Base-by-base conservation (phyloP, 805 yeast genomes). In the Myxozyma neotropica region DNA sequence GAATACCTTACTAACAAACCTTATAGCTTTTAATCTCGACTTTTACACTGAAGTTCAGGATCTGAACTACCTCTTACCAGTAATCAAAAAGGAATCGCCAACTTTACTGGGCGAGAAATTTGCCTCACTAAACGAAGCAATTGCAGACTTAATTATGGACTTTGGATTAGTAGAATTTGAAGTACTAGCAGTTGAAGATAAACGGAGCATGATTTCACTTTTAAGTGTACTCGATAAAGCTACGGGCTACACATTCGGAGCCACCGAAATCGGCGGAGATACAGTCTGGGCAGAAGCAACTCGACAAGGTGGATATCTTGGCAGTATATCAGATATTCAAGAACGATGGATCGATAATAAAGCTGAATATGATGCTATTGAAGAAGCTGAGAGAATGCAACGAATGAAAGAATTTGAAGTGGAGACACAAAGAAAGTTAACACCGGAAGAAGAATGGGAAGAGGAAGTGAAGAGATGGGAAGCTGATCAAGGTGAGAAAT, bases 261-360 rank as follows among this genome's bases (percentile, higher is more conserved):
- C 92, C 0, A 88, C 91, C 31, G 99, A 94, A 67, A 80, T 93
- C 6, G 96, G 97, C 1, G 99, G 98, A n/a, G 99, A 94, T 70
- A 83, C 93, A 0, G 84, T 94, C 1, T 94, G 99, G 99, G 88
- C 91, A n/a, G 96, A 93, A 67, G 96, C 97, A 0, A 82, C 93
- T 0, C 80, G 98, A 64, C 89, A 88, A 70, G 86, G 92, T 40
- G 84, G 88, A 10, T 74, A 72, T 44, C 61, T 73, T 12, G 77
- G 77, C 3, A 74, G 77, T 48, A 82, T 81, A 15, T 76, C 83
- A 5, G 97, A 92, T 71, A 82, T 90, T 3, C 99, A 94, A 67
- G 99, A 94, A 66, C 79, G 99, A 60, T 94, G 99, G 99, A 82
- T 94, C 10, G 97, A 89, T 58, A 80, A 85, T 65, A 94, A 92